Percentiles rank a stretch among this genome's conserved stretches.
phyloP scores from a whole-genome alignment of 768 basidiomycete species.

The Daedalea quercina region DNA sequence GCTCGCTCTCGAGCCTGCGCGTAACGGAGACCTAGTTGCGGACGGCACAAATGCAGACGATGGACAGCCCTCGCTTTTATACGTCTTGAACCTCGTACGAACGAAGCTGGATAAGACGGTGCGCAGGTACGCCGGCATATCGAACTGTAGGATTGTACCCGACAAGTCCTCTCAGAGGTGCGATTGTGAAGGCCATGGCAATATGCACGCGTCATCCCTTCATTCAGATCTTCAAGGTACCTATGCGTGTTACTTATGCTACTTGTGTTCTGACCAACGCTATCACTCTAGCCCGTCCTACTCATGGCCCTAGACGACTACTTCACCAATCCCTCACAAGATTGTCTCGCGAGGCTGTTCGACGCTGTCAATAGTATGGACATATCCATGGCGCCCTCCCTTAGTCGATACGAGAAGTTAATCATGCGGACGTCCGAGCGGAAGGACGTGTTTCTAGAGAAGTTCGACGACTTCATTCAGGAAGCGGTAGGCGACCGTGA shows the following conservation, averaged over 20 bases:
- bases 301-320: constrained; percentile 95
- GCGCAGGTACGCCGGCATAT: constrained; percentile 47
- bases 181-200: constrained; percentile 90
- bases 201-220: constrained; percentile 91
- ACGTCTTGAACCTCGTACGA: constrained; percentile 85
- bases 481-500: constrained; percentile 13
- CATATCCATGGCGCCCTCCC: constrained; percentile 64
- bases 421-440: constrained; percentile 87
- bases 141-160: neutral
- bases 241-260: neutral
- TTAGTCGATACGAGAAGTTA: constrained; percentile 80
- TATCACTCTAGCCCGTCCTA: constrained; percentile 68
- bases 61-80: constrained; percentile 52
- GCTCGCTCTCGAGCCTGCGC: constrained; percentile 57
- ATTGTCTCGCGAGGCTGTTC: constrained; percentile 84
- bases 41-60: constrained; percentile 19
- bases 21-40: constrained; percentile 10
- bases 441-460: constrained; percentile 88
- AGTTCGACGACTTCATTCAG: constrained; percentile 42
- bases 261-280: neutral
- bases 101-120: constrained; percentile 86
- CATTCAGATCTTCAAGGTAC: constrained; percentile 92
- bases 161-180: constrained; percentile 52
- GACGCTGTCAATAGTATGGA: constrained; percentile 93
- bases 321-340: constrained; percentile 82